A percentile compares a stretch with the other conserved stretches of the same genome.
Evolutionary conservation across 2,329 filamentous ascomycete genomes (phyloP).

Genomic region (Fusarium sp.): DNA sequence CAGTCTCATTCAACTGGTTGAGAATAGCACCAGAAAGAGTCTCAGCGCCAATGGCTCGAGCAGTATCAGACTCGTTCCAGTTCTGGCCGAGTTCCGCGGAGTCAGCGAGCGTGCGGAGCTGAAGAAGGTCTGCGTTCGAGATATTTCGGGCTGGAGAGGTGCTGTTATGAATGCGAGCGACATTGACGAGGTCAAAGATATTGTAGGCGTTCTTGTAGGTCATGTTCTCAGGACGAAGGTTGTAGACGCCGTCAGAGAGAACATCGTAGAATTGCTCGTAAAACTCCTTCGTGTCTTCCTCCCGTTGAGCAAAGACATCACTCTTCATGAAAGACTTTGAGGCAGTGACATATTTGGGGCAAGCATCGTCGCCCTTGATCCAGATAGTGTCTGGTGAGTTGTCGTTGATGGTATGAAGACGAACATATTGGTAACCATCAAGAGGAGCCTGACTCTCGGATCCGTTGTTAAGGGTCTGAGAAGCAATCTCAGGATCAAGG

Average conservation of each 20-base stretch:
- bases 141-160: conserved; percentile 45
- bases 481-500: conserved; percentile 40
- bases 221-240: conserved; percentile 45
- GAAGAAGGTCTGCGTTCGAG: conserved; percentile 46
- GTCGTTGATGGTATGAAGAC: conserved; percentile 43
- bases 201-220: conserved; percentile 49
- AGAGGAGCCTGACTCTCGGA: conserved; percentile 43
- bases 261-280: conserved; percentile 45
- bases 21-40: conserved; percentile 46
- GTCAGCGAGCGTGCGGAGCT: conserved; percentile 47
- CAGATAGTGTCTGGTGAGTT: conserved; percentile 49
- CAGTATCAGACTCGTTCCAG: conserved; percentile 44
- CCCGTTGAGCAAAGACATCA: conserved; percentile 37
- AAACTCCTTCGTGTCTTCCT: conserved; percentile 43
- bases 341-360: conserved; percentile 41
- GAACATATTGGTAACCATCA: conserved; percentile 49
- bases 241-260: conserved; percentile 44
- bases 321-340: conserved; percentile 44
- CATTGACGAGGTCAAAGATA: conserved; percentile 50
- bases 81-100: conserved; percentile 46
- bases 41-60: conserved; percentile 45
- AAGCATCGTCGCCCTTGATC: conserved; percentile 51
- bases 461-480: conserved; percentile 46
- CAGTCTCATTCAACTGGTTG: conserved; percentile 45
- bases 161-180: conserved; percentile 47